Conservation (phyloP, 2,329 filamentous ascomycete species). For the Verticillium dahliae region DNA sequence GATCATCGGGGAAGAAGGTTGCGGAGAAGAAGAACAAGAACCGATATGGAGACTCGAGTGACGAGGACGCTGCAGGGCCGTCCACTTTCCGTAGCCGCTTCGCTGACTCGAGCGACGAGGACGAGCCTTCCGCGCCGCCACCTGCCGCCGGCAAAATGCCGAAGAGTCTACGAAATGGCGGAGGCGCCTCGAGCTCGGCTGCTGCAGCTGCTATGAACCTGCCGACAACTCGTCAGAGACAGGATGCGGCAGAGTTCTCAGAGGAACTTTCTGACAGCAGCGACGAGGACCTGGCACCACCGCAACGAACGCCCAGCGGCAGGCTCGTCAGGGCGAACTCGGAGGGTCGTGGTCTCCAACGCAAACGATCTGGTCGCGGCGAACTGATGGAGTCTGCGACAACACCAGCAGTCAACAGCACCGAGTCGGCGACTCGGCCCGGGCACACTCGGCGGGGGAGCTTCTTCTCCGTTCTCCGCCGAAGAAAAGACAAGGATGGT, state of each 20-base stretch:
- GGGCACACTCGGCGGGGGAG: constrained; percentile 36
- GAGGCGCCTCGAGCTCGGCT: constrained; percentile 20
- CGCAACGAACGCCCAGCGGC: constrained; percentile 10
- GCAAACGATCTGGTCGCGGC: constrained; percentile 35
- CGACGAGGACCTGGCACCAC: constrained; percentile 31
- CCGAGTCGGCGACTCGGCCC: constrained; percentile 16
- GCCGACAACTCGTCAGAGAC: constrained; percentile 32
- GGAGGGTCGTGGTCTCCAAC: constrained; percentile 21
- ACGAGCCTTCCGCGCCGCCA: constrained; percentile 57
- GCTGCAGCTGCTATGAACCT: constrained; percentile 29
- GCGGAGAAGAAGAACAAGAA: constrained; percentile 34
- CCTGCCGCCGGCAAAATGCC: constrained; percentile 55
- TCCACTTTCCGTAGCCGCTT: constrained; percentile 52
- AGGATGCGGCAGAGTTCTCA: not conserved
- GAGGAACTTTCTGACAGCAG: constrained; percentile 54
- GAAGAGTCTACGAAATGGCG: constrained; percentile 20
- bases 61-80: constrained; percentile 41
- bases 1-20: constrained; percentile 25
- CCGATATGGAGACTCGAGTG: constrained; percentile 57
- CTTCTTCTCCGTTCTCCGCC: constrained; percentile 55
- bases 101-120: constrained; percentile 66
- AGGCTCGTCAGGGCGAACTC: constrained; percentile 14
- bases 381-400: constrained; percentile 17
- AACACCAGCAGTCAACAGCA: constrained; percentile 12
- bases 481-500: constrained; percentile 50